phyloP scores from a whole-genome alignment of 1,284 basidiomycete genomes.

The Singerocomus inundabilis region DNA sequence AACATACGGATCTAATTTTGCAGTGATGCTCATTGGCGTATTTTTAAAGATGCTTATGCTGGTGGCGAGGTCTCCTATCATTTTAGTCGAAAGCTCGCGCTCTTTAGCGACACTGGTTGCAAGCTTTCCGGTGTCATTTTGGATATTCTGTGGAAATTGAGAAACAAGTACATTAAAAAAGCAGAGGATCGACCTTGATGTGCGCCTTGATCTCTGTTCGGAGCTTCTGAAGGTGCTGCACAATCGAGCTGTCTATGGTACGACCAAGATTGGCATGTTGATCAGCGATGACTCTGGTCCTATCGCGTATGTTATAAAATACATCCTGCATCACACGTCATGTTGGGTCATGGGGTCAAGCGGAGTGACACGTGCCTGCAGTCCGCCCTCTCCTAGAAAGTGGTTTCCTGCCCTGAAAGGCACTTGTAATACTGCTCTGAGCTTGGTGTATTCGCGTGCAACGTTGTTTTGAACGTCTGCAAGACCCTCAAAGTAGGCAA shows the following conservation, averaged over 20 bases:
- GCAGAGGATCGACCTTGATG: conserved; percentile 67
- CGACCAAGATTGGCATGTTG: conserved; percentile 96
- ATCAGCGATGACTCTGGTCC: conserved; percentile 92
- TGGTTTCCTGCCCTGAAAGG: conserved; percentile 96
- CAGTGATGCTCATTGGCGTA: conserved; percentile 85
- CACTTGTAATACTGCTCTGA: conserved; percentile 97
- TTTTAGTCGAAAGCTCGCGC: conserved; percentile 84
- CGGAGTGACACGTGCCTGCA: conserved; percentile 53
- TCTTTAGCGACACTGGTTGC: conserved; percentile 93
- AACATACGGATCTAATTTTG: conserved; percentile 83
- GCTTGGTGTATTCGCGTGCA: conserved; percentile 91
- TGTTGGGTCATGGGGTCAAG: background rate
- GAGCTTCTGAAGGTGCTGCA: conserved; percentile 96
- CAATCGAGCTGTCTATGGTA: conserved; percentile 96
- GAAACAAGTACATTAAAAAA: background rate
- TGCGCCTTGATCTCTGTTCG: conserved; percentile 96
- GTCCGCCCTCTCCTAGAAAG: conserved; percentile 90
- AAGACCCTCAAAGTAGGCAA: conserved; percentile 86
- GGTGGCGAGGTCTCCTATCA: conserved; percentile 86
- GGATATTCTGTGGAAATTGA: conserved; percentile 71
- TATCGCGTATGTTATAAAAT: conserved; percentile 92
- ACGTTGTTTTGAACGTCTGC: conserved; percentile 96
- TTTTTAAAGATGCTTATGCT: conserved; percentile 93
- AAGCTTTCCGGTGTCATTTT: conserved; percentile 96
- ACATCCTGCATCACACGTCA: conserved; percentile 63